phyloP scores from a whole-genome alignment of 768 basidiomycete species.

The Termitomyces sp. region DNA sequence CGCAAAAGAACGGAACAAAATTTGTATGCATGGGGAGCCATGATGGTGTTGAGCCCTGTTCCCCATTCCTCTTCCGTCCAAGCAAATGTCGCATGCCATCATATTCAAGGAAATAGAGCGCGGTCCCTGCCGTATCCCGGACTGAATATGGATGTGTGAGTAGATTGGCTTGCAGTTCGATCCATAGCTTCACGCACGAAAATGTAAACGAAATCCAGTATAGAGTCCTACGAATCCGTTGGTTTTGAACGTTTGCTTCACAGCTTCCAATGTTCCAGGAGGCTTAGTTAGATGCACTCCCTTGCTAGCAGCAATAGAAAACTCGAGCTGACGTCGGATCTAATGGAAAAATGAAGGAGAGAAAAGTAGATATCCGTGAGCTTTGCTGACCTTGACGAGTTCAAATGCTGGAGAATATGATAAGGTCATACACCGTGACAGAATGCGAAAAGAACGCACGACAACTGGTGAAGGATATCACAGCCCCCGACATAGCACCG shows the following conservation, averaged over 20 bases:
- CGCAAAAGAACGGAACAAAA: constrained; percentile 87
- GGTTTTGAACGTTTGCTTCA: constrained; percentile 69
- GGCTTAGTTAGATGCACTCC: constrained; percentile 69
- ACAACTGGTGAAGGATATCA: constrained; percentile 86
- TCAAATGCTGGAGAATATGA: constrained; percentile 65
- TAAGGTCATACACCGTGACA: constrained; percentile 1
- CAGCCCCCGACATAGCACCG: constrained; percentile 83
- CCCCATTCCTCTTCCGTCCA: constrained; percentile 72
- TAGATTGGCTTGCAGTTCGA: background rate
- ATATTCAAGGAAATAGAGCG: constrained; percentile 91
- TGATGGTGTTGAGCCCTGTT: constrained; percentile 76
- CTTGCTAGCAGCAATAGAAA: constrained; percentile 80
- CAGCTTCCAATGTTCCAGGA: constrained; percentile 75
- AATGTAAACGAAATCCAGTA: constrained; percentile 85
- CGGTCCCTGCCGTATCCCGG: constrained; percentile 86
- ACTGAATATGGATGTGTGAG: constrained; percentile 38
- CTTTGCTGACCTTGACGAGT: constrained; percentile 76
- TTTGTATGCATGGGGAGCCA: constrained; percentile 83
- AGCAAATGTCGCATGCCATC: constrained; percentile 87
- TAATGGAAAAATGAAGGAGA: constrained; percentile 23
- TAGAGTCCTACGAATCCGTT: constrained; percentile 69
- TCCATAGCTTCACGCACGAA: constrained; percentile 45
- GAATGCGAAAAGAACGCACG: constrained; percentile 51
- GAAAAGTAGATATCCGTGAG: constrained; percentile 3
- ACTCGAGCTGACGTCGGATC: constrained; percentile 92